Base-by-base conservation (phyloP, 495 filamentous ascomycete genomes). In the Evernia prunastri region DNA sequence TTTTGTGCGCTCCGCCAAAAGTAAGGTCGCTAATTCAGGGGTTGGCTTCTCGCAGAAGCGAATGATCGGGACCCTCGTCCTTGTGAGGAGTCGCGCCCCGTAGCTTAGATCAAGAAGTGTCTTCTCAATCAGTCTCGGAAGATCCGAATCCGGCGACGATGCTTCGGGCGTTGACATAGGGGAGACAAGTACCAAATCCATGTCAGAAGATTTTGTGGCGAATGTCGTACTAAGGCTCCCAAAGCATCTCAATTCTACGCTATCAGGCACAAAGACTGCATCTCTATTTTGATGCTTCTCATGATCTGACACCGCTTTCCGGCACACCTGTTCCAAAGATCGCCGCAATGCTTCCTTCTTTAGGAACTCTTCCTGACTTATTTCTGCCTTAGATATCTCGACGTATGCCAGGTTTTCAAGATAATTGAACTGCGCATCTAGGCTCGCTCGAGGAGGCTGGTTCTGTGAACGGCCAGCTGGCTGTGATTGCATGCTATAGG, bases 61-160 rank as follows among this genome's bases (percentile, higher is more conserved):
- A 69, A 95, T 85, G 62, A 94, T 92, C 29, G 91, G 91, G 36
- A 92, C 85, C 66, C 89, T 81, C 11, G 91, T 91, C 42, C 79
- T 80, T 27, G 87, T 85, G 11, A 92, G 79, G 11, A 93, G 73
- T 1, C 87, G 79, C 27, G 86, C 88, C 45, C 87, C 87, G 63
- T 84, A 84, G 0, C 87, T 88, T 39, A 78, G 67, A 6, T 88
- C 79, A n/a, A 91, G 77, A n/a, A 94, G 77, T 3, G 78, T 78
- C 67, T 83, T 87, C 69, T 90, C 87, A 13, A 92, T 67, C 20
- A 88, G 63, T 43, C 87, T 78, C 25, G 88, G 87, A 53, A 86
- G 82, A 2, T 80, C 76, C 37, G 83, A 85, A 66, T 61, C 79
- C 77, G 68, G 61, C 25, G 68, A 71, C 23, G 75, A 68, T 40